Evolutionary conservation across 2,329 filamentous ascomycete species (phyloP), one percentile per base, ranked within the genome.

Genomic region (Penicillium verrucosum): DNA sequence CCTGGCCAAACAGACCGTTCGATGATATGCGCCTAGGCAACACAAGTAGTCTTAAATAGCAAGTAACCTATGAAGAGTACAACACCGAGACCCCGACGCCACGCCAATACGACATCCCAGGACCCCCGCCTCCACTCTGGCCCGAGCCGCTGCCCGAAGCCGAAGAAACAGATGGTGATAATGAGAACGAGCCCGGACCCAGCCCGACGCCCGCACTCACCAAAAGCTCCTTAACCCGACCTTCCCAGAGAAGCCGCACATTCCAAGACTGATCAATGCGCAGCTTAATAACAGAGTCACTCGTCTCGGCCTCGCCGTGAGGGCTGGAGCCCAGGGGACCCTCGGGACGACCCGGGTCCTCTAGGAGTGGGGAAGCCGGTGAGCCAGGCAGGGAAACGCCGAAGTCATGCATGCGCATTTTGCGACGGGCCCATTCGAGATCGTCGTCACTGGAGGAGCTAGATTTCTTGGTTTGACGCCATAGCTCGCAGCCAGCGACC

Each of bases 181-280:
- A 54, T 6, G 73, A 71, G 49, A 73, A 74, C 30, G 72, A 72
- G 21, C 70, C 69, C 11, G 77, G 81, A 70, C 96, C 92, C 54
- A 99, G 85, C 49, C 86, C 90, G 56, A 91, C 90, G 10, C 94
- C 94, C 41, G 96, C 81, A 66, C 91, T 96, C 72, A 97, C 95
- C 56, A 99, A 81, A 57, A 99, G 78, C 64, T 96, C 93, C 78
- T 97, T 96, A 58, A 95, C 84, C 53, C 92, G 83, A 2, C 93
- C 92, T 73, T 97, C 93, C 93, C 94, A 99, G 23, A 97, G 77
- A 49, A 97, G 73, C 0, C 92, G 90, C 52, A 97, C 85, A 62
- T 88, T 87, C 77, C 91, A 87, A 64, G 92, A 89, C 77, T 97
- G 92, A 70, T 97, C 92, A 51, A 97, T 80, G 48, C 90, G 85